Percentiles rank a stretch among this genome's conserved stretches.
These are phyloP conservation scores for Eleusine indica DNA, from an alignment of 176 grass and related monocot genomes.

Conservation along the genomic window DNA sequence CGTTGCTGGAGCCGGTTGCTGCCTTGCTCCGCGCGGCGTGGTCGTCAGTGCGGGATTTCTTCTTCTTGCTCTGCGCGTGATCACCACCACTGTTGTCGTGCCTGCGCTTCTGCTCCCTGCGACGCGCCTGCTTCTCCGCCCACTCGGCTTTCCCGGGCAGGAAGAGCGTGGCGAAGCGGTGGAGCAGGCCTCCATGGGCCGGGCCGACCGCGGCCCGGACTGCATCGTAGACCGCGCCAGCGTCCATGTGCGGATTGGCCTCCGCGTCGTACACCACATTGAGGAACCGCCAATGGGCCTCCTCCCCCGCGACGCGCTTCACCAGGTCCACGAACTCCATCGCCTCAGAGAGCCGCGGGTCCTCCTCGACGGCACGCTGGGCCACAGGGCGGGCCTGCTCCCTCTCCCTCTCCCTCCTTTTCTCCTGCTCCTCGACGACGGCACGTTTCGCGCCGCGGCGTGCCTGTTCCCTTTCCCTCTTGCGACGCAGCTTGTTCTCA, in stretches of 20 bases:
- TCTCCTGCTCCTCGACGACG: too few species aligned
- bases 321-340: background rate
- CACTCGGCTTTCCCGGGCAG: background rate
- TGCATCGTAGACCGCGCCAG: background rate
- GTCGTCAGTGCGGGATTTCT: background rate
- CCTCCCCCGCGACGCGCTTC: fast-evolving
- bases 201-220: background rate
- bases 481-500: background rate
- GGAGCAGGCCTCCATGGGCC: background rate
- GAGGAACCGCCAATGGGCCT: background rate
- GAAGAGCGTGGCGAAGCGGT: background rate
- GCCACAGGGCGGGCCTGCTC: too few species aligned
- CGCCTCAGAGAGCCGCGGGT: background rate
- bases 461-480: background rate
- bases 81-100: background rate
- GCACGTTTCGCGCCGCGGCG: background rate
- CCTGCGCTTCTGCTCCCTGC: background rate
- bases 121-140: background rate
- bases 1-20: too few species aligned
- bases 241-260: background rate
- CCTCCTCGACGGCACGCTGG: too few species aligned
- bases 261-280: background rate
- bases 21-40: too few species aligned
- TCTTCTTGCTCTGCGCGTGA: background rate
- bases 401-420: too few species aligned